These are phyloP conservation scores for Quercus lobata DNA, from an alignment of 331 rosid species.

Conservation along the genomic window DNA sequence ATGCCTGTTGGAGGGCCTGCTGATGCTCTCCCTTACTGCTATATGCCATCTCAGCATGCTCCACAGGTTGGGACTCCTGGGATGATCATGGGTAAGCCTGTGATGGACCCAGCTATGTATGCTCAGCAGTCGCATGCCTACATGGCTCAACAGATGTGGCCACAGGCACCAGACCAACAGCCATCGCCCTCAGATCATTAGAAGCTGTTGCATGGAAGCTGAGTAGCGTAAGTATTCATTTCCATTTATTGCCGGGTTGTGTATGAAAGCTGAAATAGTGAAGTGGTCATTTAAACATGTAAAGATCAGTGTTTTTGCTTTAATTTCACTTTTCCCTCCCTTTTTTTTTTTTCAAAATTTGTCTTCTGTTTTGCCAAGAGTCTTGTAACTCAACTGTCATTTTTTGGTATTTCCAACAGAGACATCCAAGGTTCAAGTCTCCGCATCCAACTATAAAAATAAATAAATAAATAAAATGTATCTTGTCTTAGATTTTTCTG, in stretches of 20 bases:
- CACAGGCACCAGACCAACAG: conserved; percentile 63
- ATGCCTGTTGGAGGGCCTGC: conserved; percentile 78
- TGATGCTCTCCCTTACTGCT: conserved; percentile 66
- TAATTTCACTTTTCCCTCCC: not conserved
- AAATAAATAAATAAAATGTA: too few species aligned
- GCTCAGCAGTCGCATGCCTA: conserved; percentile 74
- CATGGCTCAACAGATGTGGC: conserved; percentile 82
- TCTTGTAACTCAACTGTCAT: too few species aligned
- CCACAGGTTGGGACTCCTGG: conserved; percentile 67
- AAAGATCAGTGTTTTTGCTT: not conserved
- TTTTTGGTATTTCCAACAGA: too few species aligned
- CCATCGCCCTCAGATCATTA: conserved; percentile 69
- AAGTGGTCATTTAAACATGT: conserved; percentile 4
- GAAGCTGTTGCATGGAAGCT: conserved; percentile 16
- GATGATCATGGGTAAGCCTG: conserved; percentile 89
- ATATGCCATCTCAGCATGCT: conserved; percentile 77
- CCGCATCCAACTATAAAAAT: too few species aligned
- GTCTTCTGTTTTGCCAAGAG: not conserved
- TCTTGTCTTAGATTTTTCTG: not conserved
- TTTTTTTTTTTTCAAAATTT: not conserved
- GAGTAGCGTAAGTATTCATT: conserved; percentile 25
- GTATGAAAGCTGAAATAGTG: conserved; percentile 18
- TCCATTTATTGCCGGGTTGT: conserved; percentile 11
- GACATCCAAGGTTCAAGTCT: too few species aligned
- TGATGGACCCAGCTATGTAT: conserved; percentile 76